Evolutionary conservation across 371 early-diverging fungal genomes (phyloP).

Genomic region (Mucor plumbeus): DNA sequence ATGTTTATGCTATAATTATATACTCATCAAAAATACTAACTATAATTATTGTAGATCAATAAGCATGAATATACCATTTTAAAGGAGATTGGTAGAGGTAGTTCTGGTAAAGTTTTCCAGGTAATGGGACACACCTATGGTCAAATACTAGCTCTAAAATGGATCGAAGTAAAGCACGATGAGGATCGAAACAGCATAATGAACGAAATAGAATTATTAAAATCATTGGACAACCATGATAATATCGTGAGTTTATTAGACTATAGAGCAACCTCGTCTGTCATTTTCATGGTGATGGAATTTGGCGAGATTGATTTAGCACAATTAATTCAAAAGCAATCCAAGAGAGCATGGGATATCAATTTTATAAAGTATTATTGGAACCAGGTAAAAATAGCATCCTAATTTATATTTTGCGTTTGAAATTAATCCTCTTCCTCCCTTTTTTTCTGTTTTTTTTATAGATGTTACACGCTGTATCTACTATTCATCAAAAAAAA

Average conservation of each 20-base stretch:
- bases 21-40: neutral
- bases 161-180: constrained; percentile 73
- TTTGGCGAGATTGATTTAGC: constrained; percentile 94
- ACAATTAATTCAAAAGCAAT: constrained; percentile 63
- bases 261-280: constrained; percentile 66
- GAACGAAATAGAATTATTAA: constrained; percentile 86
- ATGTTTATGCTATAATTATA: too few species aligned
- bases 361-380: constrained; percentile 83
- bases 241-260: constrained; percentile 83
- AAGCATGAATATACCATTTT: constrained; percentile 17
- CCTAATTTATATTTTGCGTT: too few species aligned
- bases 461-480: constrained; percentile 93
- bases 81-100: constrained; percentile 83
- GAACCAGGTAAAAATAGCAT: constrained; percentile 66
- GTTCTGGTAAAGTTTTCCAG: constrained; percentile 90
- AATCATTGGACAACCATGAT: constrained; percentile 63
- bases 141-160: constrained; percentile 88
- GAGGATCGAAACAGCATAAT: constrained; percentile 74
- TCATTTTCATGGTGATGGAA: constrained; percentile 72
- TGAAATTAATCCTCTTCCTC: too few species aligned
- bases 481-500: constrained; percentile 82
- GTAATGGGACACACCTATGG: constrained; percentile 67
- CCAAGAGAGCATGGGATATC: constrained; percentile 61
- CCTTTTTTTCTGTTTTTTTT: too few species aligned
- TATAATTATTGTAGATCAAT: constrained; percentile 9